Conservation (phyloP, 257 asterid genomes). For the Rhazya stricta region DNA sequence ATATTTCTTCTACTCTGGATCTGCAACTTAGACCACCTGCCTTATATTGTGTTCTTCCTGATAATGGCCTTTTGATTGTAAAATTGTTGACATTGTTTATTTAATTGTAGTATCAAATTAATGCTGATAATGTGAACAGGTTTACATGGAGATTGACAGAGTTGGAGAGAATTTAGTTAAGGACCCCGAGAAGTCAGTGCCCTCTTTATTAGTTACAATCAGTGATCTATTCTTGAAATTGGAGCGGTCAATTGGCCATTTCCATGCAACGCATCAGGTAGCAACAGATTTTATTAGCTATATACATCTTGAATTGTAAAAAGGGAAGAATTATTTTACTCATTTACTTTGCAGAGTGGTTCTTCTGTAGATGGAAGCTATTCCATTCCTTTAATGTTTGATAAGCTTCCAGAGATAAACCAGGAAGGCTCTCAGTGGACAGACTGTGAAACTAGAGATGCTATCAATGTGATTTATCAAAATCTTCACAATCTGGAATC, state of each 20-base stretch:
- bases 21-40: not conserved
- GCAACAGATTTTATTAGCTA: not conserved
- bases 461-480: conserved; percentile 66
- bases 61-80: not conserved
- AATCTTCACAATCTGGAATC: conserved; percentile 72
- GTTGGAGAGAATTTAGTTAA: conserved; percentile 70
- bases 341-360: conserved; percentile 58
- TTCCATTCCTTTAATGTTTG: conserved; percentile 73
- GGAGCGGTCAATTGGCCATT: conserved; percentile 90
- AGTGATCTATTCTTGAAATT: conserved; percentile 63
- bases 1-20: not conserved
- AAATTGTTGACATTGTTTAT: not conserved
- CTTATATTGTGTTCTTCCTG: not conserved
- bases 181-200: conserved; percentile 60
- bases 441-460: conserved; percentile 74
- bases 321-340: conserved; percentile 8
- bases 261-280: conserved; percentile 84
- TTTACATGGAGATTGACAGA: conserved; percentile 75
- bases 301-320: not conserved
- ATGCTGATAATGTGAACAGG: conserved; percentile 37
- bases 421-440: conserved; percentile 91
- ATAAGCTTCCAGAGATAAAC: conserved; percentile 81
- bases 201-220: conserved; percentile 59
- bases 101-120: not conserved
- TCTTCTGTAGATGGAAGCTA: conserved; percentile 87